Evolutionary conservation across 345 rosid genomes (phyloP).

Genomic region (Melaleuca quinquenervia): DNA sequence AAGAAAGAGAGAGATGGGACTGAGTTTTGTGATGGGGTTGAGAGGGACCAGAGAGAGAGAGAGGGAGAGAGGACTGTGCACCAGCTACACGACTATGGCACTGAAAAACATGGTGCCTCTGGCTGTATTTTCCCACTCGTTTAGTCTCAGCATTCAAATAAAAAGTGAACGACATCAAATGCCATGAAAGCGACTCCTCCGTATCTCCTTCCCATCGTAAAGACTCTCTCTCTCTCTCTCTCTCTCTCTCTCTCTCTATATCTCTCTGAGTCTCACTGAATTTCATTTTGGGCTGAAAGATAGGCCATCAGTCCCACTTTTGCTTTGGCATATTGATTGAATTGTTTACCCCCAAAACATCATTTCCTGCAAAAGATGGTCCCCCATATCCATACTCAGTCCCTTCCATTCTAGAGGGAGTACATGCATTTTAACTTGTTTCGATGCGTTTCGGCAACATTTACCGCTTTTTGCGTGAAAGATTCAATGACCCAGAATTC

Average conservation of each 20-base stretch:
- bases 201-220: background rate
- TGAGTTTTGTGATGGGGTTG: conserved; percentile 5
- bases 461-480: background rate
- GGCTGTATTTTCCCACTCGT: background rate
- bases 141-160: background rate
- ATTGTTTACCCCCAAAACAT: background rate
- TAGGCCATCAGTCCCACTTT: background rate
- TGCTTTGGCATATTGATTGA: background rate
- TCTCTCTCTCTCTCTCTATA: background rate
- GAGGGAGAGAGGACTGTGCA: conserved; percentile 26
- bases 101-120: conserved; percentile 52
- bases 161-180: conserved; percentile 6
- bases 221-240: background rate
- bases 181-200: conserved; percentile 41
- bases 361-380: background rate
- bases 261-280: background rate
- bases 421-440: background rate
- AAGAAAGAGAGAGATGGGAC: conserved; percentile 14
- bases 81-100: conserved; percentile 35
- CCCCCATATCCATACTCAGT: background rate
- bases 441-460: background rate
- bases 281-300: background rate
- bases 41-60: conserved; percentile 29
- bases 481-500: background rate
- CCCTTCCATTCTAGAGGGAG: background rate